phyloP scores from a whole-genome alignment of 2,329 filamentous ascomycete species.

The Scedosporium boydii region DNA sequence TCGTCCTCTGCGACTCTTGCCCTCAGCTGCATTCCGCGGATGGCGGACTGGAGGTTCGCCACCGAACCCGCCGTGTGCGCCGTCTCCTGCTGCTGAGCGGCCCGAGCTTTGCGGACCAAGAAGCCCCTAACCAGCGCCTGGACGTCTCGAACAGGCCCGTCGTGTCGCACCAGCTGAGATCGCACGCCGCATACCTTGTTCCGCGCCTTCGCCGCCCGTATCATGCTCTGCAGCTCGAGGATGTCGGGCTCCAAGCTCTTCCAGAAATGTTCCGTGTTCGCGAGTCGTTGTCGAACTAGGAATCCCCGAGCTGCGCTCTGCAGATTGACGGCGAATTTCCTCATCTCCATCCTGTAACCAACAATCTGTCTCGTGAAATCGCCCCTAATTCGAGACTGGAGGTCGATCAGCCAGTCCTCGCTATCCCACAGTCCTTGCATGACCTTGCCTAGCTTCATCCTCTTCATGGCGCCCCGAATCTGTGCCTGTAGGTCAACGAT shows the following conservation, averaged over 20 bases:
- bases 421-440: constrained; percentile 90
- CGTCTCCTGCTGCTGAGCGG: constrained; percentile 46
- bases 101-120: constrained; percentile 48
- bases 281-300: constrained; percentile 56
- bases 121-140: constrained; percentile 60
- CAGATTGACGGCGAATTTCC: constrained; percentile 64
- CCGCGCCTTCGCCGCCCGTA: constrained; percentile 58
- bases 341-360: constrained; percentile 75
- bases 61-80: constrained; percentile 41
- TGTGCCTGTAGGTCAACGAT: constrained; percentile 82
- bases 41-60: constrained; percentile 53
- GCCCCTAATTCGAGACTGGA: constrained; percentile 81
- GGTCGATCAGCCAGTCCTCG: constrained; percentile 66
- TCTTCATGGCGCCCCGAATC: constrained; percentile 67
- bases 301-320: constrained; percentile 74
- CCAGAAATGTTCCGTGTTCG: constrained; percentile 56
- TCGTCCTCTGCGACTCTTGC: constrained; percentile 44
- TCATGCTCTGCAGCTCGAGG: constrained; percentile 71
- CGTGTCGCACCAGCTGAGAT: constrained; percentile 52
- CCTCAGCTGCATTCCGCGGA: constrained; percentile 58
- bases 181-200: constrained; percentile 45
- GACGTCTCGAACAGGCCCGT: constrained; percentile 54
- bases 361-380: constrained; percentile 79
- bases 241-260: constrained; percentile 63
- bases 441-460: constrained; percentile 65